phyloP scores from a whole-genome alignment of 306 rosid species.

The Cucurbita moschata region DNA sequence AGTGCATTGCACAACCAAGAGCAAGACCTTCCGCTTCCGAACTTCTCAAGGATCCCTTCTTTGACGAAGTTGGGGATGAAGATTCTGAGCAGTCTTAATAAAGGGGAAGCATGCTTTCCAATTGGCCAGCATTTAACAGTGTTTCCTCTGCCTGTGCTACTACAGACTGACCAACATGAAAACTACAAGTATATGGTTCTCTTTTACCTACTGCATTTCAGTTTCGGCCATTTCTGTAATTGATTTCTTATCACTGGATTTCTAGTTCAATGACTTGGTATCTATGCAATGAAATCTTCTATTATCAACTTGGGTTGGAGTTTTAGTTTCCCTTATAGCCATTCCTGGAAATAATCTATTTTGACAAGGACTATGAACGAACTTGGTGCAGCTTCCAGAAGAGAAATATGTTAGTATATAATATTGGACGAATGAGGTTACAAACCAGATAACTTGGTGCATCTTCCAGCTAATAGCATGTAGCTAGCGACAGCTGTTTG shows the following conservation, averaged over 20 bases:
- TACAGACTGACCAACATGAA: neutral
- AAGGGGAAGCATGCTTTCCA: neutral
- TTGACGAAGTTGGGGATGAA: conserved; percentile 37
- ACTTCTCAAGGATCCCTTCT: conserved; percentile 77
- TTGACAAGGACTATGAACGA: too few species aligned
- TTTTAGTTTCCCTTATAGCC: neutral
- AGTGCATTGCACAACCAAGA: conserved; percentile 71
- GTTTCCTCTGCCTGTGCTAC: neutral
- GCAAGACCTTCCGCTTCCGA: conserved; percentile 84
- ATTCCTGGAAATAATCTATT: too few species aligned
- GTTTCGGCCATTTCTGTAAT: neutral
- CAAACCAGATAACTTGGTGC: neutral
- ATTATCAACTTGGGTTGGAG: neutral
- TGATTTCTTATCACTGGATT: neutral
- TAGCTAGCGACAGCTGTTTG: neutral
- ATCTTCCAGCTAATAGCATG: neutral
- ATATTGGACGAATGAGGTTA: neutral
- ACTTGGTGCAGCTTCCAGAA: neutral
- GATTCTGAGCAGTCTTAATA: conserved; percentile 15
- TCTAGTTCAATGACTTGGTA: neutral
- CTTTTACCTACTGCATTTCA: neutral
- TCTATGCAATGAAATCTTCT: neutral
- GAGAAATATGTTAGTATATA: neutral
- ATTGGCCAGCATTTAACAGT: neutral
- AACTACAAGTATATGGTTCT: neutral